These are phyloP conservation scores for Trichoderma asperellum DNA, from an alignment of 2,329 filamentous ascomycete genomes.

Conservation along the genomic window DNA sequence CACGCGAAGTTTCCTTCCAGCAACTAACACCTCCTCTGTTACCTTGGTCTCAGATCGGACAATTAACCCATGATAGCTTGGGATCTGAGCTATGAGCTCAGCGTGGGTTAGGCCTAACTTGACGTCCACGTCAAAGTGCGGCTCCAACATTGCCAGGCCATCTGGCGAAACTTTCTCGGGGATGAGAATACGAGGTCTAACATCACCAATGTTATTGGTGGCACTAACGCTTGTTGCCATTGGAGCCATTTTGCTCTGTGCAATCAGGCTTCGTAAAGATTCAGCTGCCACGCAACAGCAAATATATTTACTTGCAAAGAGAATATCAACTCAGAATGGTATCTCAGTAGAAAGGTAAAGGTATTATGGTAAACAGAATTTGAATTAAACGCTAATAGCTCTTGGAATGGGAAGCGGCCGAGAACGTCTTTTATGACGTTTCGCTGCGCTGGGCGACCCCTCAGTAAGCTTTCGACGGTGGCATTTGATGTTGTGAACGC, in stretches of 20 bases:
- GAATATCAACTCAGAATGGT: neutral
- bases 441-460: conserved; percentile 9
- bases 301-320: neutral
- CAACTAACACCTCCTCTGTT: conserved; percentile 66
- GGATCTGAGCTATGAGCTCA: conserved; percentile 68
- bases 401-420: neutral
- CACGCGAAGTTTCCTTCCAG: conserved; percentile 71
- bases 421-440: conserved; percentile 15
- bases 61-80: conserved; percentile 74
- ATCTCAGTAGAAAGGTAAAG: neutral
- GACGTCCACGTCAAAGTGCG: conserved; percentile 71
- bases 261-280: no score
- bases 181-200: conserved; percentile 63
- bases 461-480: conserved; percentile 19
- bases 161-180: conserved; percentile 82
- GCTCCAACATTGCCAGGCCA: conserved; percentile 69
- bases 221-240: conserved; percentile 33
- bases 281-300: neutral
- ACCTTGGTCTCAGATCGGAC: conserved; percentile 83
- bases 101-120: conserved; percentile 63
- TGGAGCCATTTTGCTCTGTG: conserved; percentile 36
- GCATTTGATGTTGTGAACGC: neutral
- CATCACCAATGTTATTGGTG: conserved; percentile 18
- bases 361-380: neutral
- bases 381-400: neutral